Evolutionary conservation across 495 filamentous ascomycete species (phyloP).

Genomic region (Talaromyces wortmannii): DNA sequence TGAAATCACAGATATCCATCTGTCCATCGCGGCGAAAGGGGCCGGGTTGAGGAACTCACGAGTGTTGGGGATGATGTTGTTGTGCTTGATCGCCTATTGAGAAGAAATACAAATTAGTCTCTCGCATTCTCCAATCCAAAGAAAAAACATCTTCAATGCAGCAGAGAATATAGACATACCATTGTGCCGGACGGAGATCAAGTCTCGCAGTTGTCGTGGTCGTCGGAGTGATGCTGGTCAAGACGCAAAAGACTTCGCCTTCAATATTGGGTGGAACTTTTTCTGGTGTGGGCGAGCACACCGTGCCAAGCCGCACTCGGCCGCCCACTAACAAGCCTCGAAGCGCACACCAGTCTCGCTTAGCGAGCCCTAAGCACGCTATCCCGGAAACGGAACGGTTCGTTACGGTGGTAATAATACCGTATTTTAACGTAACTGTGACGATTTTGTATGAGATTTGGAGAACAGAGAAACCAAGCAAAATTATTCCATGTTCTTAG

Average conservation of each 20-base stretch:
- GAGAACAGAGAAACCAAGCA: no score
- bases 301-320: slow-evolving; percentile 14
- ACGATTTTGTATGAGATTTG: no score
- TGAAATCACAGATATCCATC: no score
- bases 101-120: not conserved
- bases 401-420: not conserved
- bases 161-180: slow-evolving; percentile 37
- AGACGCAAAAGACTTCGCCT: slow-evolving; percentile 31
- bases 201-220: slow-evolving; percentile 41
- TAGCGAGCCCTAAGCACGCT: slow-evolving; percentile 35
- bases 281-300: slow-evolving; percentile 38
- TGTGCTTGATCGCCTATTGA: slow-evolving; percentile 94
- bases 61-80: slow-evolving; percentile 97
- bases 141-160: not conserved
- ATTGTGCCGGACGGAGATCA: slow-evolving; percentile 62
- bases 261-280: slow-evolving; percentile 31
- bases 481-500: no score
- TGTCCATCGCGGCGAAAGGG: no score
- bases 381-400: not conserved
- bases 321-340: slow-evolving; percentile 9
- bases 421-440: not conserved
- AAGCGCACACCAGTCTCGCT: slow-evolving; percentile 30
- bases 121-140: not conserved
- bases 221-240: slow-evolving; percentile 42
- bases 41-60: slow-evolving; percentile 50